These are phyloP conservation scores for Linum usitatissimum DNA, from an alignment of 345 rosid genomes.

Conservation along the genomic window DNA sequence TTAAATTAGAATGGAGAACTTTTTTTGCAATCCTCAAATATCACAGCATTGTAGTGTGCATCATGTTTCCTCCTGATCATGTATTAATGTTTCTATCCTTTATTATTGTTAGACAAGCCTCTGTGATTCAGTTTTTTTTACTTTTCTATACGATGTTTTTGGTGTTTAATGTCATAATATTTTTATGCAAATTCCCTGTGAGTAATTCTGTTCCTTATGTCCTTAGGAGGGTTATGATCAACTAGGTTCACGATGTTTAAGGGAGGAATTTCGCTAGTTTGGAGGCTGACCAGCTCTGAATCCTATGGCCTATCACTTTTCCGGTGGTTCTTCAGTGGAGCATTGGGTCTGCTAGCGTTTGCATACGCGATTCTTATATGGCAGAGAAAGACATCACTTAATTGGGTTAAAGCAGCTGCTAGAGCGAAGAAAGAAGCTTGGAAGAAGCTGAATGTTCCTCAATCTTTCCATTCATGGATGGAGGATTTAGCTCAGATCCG, in stretches of 20 bases:
- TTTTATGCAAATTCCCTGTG: background rate
- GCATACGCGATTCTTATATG: conserved; percentile 40
- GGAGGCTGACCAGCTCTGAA: conserved; percentile 27
- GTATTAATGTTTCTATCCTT: too few relatives aligned
- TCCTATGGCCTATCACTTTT: conserved; percentile 27
- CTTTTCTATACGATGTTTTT: background rate
- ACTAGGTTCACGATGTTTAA: conserved; percentile 35
- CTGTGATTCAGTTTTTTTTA: too few relatives aligned
- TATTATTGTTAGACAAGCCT: too few relatives aligned
- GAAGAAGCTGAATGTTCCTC: conserved; percentile 47
- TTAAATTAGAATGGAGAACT: too few relatives aligned
- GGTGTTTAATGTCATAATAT: background rate
- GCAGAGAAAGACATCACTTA: conserved; percentile 43
- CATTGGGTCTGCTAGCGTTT: conserved; percentile 32
- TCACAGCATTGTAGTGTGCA: too few relatives aligned
- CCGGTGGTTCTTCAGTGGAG: conserved; percentile 41
- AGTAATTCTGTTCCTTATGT: background rate
- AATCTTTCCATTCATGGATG: conserved; percentile 46
- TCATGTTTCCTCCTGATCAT: too few relatives aligned
- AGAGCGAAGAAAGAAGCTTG: conserved; percentile 42
- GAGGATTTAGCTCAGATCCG: conserved; percentile 37
- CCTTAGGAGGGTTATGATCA: background rate
- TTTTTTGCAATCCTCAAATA: too few relatives aligned
- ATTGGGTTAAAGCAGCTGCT: conserved; percentile 60
- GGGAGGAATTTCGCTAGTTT: conserved; percentile 27